Base-by-base conservation (phyloP, 2,329 filamentous ascomycete species). In the Claviceps cyperi region DNA sequence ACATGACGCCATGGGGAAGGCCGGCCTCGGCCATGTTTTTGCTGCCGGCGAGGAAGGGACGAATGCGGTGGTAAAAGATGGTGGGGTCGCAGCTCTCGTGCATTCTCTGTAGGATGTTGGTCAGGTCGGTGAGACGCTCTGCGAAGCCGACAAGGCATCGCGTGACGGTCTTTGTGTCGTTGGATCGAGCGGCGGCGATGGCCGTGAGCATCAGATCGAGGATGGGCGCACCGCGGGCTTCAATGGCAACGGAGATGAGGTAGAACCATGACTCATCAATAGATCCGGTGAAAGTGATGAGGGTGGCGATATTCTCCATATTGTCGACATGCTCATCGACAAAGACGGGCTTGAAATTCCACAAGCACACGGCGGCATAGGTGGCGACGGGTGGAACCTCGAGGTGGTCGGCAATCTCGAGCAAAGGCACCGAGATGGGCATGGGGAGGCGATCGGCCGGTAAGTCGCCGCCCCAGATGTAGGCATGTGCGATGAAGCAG, bases 261-360 rank as follows among this genome's bases (percentile, higher is more conserved):
- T 97, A 98, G 64, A 98, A 98, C 92, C 92, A 98, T 54, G 92
- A 95, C 69, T 98, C 92, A 63, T 98, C 92, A 50, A 94, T 73
- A 7, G 89, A 90, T 47, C 92, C 92, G 15, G 92, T 97, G 62
- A 96, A 94, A 15, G 92, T 96, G 60, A 82, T 80, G 53, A 97
- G 74, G 2, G 87, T 92, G 40, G 87, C 82, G 50, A 98, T 76
- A 59, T 98, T 97, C 61, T 92, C 83, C 44, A 97, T 75, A 55
- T 81, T 80, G 61, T 94, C 87, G 51, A 92, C 80, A 37, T 78
- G 77, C 65, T 96, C 90, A 54, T 87, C 80, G 52, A 81, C 70
- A 62, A 97, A 96, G 50, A 97, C 77, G 0, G 90, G 87, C 66
- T 90, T 91, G 74, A 89, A 97, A 69, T 98, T 98, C 92, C 92